phyloP scores from a whole-genome alignment of 306 rosid genomes.

The Vigna nakashimae region DNA sequence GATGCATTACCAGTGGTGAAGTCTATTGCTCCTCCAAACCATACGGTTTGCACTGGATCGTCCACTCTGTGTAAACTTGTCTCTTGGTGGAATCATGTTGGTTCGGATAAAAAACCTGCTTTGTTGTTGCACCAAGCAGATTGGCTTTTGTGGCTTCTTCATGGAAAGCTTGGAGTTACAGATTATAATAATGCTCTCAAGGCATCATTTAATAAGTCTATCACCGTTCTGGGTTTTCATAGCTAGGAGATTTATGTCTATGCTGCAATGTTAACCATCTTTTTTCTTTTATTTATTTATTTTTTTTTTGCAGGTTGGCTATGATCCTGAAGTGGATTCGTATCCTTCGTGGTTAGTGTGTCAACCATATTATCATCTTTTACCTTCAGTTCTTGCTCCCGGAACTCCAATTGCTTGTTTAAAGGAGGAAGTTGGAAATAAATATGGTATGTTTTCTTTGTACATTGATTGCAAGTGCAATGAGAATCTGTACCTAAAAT shows the following conservation, averaged over 20 bases:
- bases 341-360: conserved; percentile 84
- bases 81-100: conserved; percentile 78
- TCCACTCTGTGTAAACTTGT: conserved; percentile 91
- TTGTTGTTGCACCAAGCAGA: conserved; percentile 92
- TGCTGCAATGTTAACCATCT: not conserved
- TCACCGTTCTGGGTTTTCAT: conserved; percentile 6
- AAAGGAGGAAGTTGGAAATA: conserved; percentile 64
- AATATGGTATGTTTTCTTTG: conserved; percentile 57
- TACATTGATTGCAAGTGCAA: not conserved
- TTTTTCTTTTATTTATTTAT: not conserved
- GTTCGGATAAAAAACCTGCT: conserved; percentile 59
- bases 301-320: conserved; percentile 74
- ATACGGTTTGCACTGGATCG: conserved; percentile 86
- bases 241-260: conserved; percentile 3
- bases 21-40: conserved; percentile 89
- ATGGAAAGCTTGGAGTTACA: conserved; percentile 85
- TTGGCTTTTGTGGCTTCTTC: conserved; percentile 96
- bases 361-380: conserved; percentile 76
- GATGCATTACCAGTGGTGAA: conserved; percentile 80
- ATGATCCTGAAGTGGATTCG: conserved; percentile 89
- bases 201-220: conserved; percentile 49
- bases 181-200: conserved; percentile 93
- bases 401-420: conserved; percentile 78
- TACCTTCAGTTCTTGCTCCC: conserved; percentile 84
- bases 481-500: conserved; percentile 10